Base-by-base conservation (phyloP, 2,329 filamentous ascomycete genomes). In the Trichophyton benhamiae region DNA sequence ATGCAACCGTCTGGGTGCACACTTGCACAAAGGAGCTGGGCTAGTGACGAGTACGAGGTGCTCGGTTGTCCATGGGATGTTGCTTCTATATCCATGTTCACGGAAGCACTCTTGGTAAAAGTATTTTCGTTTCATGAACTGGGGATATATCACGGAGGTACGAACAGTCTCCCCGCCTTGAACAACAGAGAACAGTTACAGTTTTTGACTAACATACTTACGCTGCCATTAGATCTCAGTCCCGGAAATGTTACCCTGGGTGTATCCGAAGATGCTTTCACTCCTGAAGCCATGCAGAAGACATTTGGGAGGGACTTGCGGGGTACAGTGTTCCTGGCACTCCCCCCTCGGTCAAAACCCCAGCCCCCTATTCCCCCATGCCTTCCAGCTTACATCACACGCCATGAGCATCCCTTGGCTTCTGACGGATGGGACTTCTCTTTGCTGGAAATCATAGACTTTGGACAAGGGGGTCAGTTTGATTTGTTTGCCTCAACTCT, bases 71-170 rank as follows among this genome's bases (percentile, higher is more conserved):
- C 25, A 25, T 25, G 25, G 25, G 25, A 25, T 25, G 25, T 25
- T 25, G 25, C 25, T 25, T 25, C 25, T 25, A 25, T 25, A 25
- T 25, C 25, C 3, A 25, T 25, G 25, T 25, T 25, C 25, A 25
- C 25, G 25, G 25, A 25, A 5, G 25, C 25, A 25, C 25, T 25
- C 25, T 25, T 25, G 25, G 25, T 25, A 25, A 25, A 25, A 25
- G 25, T 25, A 25, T 25, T 25, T 25, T 25, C 25, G 4, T 25
- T 25, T 25, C 62, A 65, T 55, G 30, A 38, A 9, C 33, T 53
- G 17, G 53, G 57, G 25, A 62, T 65, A 41, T 57, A 41, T 22
- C 63, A 65, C 59, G 63, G 63, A 49, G 63, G 25, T 25, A 25
- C 25, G 25, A 25, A 25, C 25, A 25, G 3, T 25, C 25, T 25